Percentiles rank a stretch among this genome's conserved stretches.
These are phyloP conservation scores for Xylariomycetidae sp. DNA, from an alignment of 2,329 filamentous ascomycete species.

Conservation along the genomic window DNA sequence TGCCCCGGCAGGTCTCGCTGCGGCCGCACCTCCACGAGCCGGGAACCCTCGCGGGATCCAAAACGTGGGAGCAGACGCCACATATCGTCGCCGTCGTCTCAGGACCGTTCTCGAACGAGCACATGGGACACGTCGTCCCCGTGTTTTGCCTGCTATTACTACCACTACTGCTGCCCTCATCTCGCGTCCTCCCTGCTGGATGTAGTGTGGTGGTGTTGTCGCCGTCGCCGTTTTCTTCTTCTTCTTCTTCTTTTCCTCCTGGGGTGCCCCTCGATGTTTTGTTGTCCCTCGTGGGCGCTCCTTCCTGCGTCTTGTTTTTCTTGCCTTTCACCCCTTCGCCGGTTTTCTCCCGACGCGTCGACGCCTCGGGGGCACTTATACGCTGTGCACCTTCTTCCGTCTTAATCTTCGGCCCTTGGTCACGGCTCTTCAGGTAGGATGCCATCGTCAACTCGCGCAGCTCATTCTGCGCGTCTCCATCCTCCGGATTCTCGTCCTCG, in stretches of 20 bases:
- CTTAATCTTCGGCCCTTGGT: too few species aligned
- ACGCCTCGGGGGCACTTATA: too few species aligned
- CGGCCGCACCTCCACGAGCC: slow-evolving; percentile 63
- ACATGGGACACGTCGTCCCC: slow-evolving; percentile 64
- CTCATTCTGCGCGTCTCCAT: slow-evolving; percentile 56
- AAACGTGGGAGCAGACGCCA: slow-evolving; percentile 64
- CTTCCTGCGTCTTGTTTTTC: background rate
- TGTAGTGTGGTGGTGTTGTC: too few species aligned
- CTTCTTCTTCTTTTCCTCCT: too few species aligned
- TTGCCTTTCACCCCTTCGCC: background rate
- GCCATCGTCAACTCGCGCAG: slow-evolving; percentile 57
- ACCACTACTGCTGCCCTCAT: too few species aligned
- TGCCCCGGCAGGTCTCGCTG: slow-evolving; percentile 49
- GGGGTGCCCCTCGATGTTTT: too few species aligned
- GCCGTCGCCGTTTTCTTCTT: too few species aligned
- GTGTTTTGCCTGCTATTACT: too few species aligned
- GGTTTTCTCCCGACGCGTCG: too few species aligned
- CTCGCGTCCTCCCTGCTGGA: too few species aligned
- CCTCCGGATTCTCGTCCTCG: slow-evolving; percentile 59
- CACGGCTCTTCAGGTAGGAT: slow-evolving; percentile 15
- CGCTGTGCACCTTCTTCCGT: too few species aligned
- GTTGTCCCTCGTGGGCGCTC: too few species aligned
- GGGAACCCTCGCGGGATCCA: slow-evolving; percentile 49
- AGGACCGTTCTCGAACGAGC: slow-evolving; percentile 60
- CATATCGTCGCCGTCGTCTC: slow-evolving; percentile 56